phyloP scores from a whole-genome alignment of 345 rosid genomes.

The Aethionema arabicum region DNA sequence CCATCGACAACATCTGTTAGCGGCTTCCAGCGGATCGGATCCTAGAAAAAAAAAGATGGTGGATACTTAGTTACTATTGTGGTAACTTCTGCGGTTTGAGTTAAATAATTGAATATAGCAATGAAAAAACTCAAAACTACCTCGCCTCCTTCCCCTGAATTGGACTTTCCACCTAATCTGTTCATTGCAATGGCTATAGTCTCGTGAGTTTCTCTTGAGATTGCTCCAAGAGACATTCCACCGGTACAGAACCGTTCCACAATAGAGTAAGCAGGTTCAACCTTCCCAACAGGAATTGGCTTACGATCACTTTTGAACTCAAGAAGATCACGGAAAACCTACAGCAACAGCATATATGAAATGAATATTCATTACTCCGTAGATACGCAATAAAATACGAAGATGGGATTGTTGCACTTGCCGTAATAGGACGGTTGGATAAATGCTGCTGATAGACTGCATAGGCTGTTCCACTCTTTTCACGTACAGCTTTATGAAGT shows the following conservation, averaged over 20 bases:
- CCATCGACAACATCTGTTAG: conserved; percentile 95
- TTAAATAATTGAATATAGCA: conserved; percentile 11
- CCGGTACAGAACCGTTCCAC: conserved; percentile 97
- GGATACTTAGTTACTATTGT: not conserved
- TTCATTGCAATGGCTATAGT: conserved; percentile 99
- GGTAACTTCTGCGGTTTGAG: conserved; percentile 1
- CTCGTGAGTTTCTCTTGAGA: conserved; percentile 99
- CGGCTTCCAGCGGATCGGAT: conserved; percentile 96
- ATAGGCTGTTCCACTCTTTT: conserved; percentile 88
- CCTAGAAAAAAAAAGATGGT: conserved; percentile 46
- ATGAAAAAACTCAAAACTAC: conserved; percentile 54
- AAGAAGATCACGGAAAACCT: conserved; percentile 98
- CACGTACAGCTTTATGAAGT: conserved; percentile 97
- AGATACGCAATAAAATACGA: conserved; percentile 8
- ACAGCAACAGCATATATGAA: conserved; percentile 23
- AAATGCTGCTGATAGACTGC: conserved; percentile 97
- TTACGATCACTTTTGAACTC: conserved; percentile 90
- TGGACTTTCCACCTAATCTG: conserved; percentile 93
- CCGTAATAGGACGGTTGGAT: conserved; percentile 92
- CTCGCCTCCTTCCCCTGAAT: conserved; percentile 99
- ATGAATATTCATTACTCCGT: conserved; percentile 24
- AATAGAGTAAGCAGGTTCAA: conserved; percentile 84
- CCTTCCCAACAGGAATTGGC: conserved; percentile 89
- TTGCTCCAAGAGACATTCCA: conserved; percentile 99
- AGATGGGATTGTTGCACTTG: conserved; percentile 39